These are phyloP conservation scores for Nigrospora oryzae DNA, from an alignment of 2,329 filamentous ascomycete genomes.

Conservation along the genomic window DNA sequence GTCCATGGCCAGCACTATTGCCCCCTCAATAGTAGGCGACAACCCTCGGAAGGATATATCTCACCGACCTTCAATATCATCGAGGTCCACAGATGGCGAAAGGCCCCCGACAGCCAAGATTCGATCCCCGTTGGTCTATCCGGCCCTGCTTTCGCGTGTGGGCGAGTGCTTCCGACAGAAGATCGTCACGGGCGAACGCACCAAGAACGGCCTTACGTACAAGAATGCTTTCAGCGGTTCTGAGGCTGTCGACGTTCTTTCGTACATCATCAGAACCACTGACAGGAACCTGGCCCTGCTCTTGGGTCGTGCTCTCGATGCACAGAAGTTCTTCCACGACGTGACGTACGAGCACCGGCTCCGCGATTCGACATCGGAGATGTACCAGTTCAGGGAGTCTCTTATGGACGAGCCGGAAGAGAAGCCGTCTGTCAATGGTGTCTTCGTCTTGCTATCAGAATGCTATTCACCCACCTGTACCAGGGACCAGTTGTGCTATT, in stretches of 20 bases:
- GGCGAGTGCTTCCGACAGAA: slow-evolving; percentile 87
- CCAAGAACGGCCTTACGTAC: slow-evolving; percentile 95
- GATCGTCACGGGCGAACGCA: slow-evolving; percentile 76
- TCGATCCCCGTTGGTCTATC: slow-evolving; percentile 81
- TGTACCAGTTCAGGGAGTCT: slow-evolving; percentile 94
- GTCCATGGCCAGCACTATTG: slow-evolving; percentile 85
- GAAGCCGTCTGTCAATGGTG: slow-evolving; percentile 72
- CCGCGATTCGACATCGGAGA: slow-evolving; percentile 86
- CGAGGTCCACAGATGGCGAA: slow-evolving; percentile 43
- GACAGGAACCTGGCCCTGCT: slow-evolving; percentile 90
- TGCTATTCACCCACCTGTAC: slow-evolving; percentile 98
- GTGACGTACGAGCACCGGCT: slow-evolving; percentile 95
- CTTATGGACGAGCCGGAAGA: slow-evolving; percentile 77
- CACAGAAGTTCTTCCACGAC: slow-evolving; percentile 98
- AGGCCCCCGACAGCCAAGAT: slow-evolving; percentile 52
- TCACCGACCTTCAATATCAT: slow-evolving; percentile 49
- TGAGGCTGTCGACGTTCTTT: slow-evolving; percentile 90
- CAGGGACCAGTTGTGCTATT: slow-evolving; percentile 91
- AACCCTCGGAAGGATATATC: slow-evolving; percentile 41
- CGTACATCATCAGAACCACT: slow-evolving; percentile 94
- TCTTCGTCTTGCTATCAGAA: slow-evolving; percentile 92
- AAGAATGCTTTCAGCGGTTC: slow-evolving; percentile 95
- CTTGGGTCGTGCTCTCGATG: slow-evolving; percentile 83
- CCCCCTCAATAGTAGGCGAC: slow-evolving; percentile 54
- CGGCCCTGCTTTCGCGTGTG: slow-evolving; percentile 85